Conservation (phyloP, 1,284 basidiomycete genomes). For the Farysia itapuensis region DNA sequence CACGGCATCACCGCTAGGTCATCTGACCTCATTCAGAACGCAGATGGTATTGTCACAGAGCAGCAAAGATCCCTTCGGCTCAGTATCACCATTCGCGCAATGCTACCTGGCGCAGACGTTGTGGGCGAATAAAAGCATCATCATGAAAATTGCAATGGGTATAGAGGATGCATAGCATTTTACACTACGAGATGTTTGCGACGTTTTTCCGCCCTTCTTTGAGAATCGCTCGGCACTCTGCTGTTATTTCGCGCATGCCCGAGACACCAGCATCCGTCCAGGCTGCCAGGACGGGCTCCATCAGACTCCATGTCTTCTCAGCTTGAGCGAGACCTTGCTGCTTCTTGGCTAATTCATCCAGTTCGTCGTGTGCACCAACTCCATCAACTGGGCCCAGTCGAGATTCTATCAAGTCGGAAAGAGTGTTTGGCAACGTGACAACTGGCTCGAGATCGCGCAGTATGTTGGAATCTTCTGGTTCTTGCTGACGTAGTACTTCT, state of each 20-base stretch:
- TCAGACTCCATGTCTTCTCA: constrained; percentile 39
- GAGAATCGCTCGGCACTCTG: constrained; percentile 38
- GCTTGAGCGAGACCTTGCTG: constrained; percentile 33
- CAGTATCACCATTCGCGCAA: constrained; percentile 43
- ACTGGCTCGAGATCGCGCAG: constrained; percentile 36
- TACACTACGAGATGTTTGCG: too few species aligned
- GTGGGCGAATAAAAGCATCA: constrained; percentile 13
- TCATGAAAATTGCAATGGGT: too few species aligned
- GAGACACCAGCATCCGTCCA: constrained; percentile 43
- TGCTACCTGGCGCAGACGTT: constrained; percentile 39
- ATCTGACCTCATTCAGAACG: constrained; percentile 12
- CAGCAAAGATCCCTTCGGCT: constrained; percentile 19
- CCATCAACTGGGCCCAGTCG: neutral
- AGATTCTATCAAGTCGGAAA: constrained; percentile 35
- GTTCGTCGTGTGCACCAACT: neutral
- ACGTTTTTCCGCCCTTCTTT: constrained; percentile 30
- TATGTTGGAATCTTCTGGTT: neutral
- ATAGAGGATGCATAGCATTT: too few species aligned
- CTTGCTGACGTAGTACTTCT: constrained; percentile 6
- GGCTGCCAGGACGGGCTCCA: constrained; percentile 40
- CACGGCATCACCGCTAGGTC: constrained; percentile 61
- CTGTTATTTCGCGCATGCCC: constrained; percentile 40
- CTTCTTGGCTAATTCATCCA: neutral
- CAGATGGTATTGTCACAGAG: neutral
- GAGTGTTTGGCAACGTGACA: constrained; percentile 34